These are phyloP conservation scores for Phialophora expanda DNA, from an alignment of 2,329 filamentous ascomycete species.

Conservation along the genomic window DNA sequence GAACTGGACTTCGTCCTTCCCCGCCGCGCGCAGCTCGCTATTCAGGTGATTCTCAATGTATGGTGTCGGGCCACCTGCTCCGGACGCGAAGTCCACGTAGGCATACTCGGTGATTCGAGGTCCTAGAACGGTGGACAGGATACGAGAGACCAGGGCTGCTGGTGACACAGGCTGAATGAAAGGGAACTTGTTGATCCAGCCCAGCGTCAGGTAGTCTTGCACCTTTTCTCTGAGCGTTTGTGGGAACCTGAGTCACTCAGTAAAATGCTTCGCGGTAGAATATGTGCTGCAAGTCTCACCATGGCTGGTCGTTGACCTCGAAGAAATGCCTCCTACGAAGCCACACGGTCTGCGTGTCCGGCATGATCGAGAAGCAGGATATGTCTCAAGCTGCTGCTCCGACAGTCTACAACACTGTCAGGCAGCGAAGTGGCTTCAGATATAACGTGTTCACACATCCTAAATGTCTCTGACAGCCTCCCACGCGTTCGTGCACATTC, in stretches of 20 bases:
- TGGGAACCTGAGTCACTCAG: conserved; percentile 61
- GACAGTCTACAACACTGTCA: conserved; percentile 12
- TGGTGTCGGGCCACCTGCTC: conserved; percentile 73
- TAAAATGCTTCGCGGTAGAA: conserved; percentile 16
- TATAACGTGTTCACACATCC: conserved; percentile 2
- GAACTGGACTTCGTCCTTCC: conserved; percentile 55
- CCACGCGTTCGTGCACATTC: not conserved
- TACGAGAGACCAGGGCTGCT: conserved; percentile 64
- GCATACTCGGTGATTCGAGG: conserved; percentile 59
- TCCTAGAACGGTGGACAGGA: conserved; percentile 61
- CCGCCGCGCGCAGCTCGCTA: conserved; percentile 40
- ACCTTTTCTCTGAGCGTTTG: conserved; percentile 61
- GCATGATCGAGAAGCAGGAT: conserved; percentile 3
- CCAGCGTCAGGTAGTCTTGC: conserved; percentile 67
- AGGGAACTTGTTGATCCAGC: conserved; percentile 67
- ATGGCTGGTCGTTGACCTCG: conserved; percentile 70
- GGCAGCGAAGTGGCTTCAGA: not conserved
- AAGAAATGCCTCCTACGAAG: conserved; percentile 58
- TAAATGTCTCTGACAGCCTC: not conserved
- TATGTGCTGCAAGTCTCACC: conserved; percentile 51
- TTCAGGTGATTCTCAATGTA: conserved; percentile 67
- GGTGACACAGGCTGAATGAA: conserved; percentile 63
- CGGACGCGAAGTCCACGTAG: conserved; percentile 77
- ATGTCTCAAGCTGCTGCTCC: not conserved
- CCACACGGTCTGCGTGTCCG: conserved; percentile 15